phyloP scores from a whole-genome alignment of 1,284 basidiomycete species.

The Trichosporon sp. region DNA sequence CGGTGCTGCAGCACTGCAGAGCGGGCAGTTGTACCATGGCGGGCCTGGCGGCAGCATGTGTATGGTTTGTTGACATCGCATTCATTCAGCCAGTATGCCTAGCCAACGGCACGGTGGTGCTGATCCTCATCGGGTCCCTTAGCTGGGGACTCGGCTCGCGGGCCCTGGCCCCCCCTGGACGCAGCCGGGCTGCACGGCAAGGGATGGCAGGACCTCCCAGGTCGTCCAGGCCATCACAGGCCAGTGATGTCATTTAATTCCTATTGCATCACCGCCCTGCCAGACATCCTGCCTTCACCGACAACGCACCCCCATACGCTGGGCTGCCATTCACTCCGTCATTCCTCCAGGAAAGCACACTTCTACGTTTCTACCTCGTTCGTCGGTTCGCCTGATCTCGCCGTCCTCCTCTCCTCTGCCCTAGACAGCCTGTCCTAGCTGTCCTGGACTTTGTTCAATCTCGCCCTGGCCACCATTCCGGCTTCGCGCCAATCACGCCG shows the following conservation, averaged over 20 bases:
- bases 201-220: not conserved
- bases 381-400: not conserved
- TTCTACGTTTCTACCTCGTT: not conserved
- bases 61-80: slow-evolving; percentile 1
- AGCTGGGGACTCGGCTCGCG: slow-evolving; percentile 7
- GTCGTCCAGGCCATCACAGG: not conserved
- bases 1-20: too few species aligned
- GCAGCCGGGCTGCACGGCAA: not conserved
- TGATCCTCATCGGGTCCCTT: slow-evolving; percentile 11
- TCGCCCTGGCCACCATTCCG: not conserved
- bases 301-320: slow-evolving; percentile 1
- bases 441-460: not conserved
- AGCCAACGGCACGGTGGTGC: not conserved
- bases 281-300: not conserved
- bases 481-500: slow-evolving; percentile 9
- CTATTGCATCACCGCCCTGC: slow-evolving; percentile 13
- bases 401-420: not conserved
- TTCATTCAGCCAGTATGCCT: not conserved
- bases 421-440: not conserved
- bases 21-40: too few species aligned
- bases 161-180: not conserved
- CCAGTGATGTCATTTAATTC: slow-evolving; percentile 12
- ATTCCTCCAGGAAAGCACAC: slow-evolving; percentile 2
- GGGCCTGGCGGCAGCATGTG: not conserved
- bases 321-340: slow-evolving; percentile 4